Base-by-base conservation (phyloP, 306 rosid species). In the Mucuna pruriens region DNA sequence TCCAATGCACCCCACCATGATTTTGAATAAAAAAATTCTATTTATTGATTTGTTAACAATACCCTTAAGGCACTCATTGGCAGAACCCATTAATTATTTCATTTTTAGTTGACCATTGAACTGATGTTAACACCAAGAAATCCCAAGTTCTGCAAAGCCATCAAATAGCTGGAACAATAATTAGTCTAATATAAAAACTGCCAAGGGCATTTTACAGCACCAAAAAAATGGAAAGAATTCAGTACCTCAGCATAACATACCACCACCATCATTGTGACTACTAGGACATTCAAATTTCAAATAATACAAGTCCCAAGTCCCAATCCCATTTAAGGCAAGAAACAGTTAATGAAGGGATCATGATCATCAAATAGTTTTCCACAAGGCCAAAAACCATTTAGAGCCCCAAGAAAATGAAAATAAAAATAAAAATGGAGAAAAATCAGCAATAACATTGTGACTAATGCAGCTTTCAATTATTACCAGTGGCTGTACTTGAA, bases 141-240 rank as follows among this genome's bases (percentile, higher is more conserved):
- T 4, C 68, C 31, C 42, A 67, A 51, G 34, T 66, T 44, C 17
- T 36, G 12, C 26, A 70, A 61, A 45, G 52, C 71, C 46, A 16
- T 80, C 77, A 60, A 54, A 85, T 25, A 75, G 76, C 31, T 74
- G 34, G 79, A 83, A 66, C 31, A 46, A 13, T 72, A 34, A 67
- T 60, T n/a, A 23, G 39, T 26, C 70, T 51, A 77, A 72, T 8
- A 72, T 10, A 42, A 66, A 66, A 39, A 57, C 10, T 9, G 70
- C 25, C 81, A 48, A 57, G 13, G 60, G 22, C 8, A 66, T 65
- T 74, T 46, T 1, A 67, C 39, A 68, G 48, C 13, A 26, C 55
- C 26, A 7, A 22, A 75, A 5, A 34, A 29, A 44, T 33, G 38
- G 72, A 42, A 66, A 61, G 12, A 44, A 42, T 46, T 25, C 42